Percentiles rank a stretch among this genome's conserved stretches.
Conservation (phyloP, 1,284 basidiomycete species). For the Phylloboletellus chloephorus region DNA sequence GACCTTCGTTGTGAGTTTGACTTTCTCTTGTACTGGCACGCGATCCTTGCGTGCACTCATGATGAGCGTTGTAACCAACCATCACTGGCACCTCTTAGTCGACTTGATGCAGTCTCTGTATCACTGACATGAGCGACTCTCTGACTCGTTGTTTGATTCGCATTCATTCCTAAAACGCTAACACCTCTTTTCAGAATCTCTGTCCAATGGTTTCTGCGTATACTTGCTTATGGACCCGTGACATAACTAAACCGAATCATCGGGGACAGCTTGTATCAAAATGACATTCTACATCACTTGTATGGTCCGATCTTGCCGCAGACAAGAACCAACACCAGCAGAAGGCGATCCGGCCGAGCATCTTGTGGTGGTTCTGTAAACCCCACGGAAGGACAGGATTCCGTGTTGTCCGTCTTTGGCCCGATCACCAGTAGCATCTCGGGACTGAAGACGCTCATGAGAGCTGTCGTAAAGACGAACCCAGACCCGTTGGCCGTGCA, state of each 20-base stretch:
- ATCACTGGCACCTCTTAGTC: constrained; percentile 85
- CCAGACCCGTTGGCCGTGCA: constrained; percentile 63
- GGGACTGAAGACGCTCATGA: constrained; percentile 60
- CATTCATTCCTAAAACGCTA: constrained; percentile 15
- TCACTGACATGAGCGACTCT: constrained; percentile 80
- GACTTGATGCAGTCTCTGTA: constrained; percentile 52
- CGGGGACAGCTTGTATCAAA: constrained; percentile 1
- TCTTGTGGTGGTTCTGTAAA: constrained; percentile 64
- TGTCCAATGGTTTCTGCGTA: not conserved
- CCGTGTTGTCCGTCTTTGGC: constrained; percentile 66
- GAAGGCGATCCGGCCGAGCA: constrained; percentile 51
- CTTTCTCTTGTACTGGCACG: not conserved
- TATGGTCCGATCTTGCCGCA: constrained; percentile 41
- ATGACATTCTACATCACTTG: not conserved
- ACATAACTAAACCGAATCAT: not conserved
- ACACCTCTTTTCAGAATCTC: constrained; percentile 12
- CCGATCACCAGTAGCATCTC: constrained; percentile 57
- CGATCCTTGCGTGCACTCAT: constrained; percentile 30
- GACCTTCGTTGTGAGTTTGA: constrained; percentile 19
- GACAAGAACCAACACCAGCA: constrained; percentile 42
- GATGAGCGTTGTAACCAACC: constrained; percentile 79
- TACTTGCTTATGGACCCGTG: constrained; percentile 4
- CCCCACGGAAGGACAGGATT: constrained; percentile 65
- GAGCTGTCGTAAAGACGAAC: constrained; percentile 49
- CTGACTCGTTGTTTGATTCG: constrained; percentile 43